Conservation (phyloP, 2,329 filamentous ascomycete genomes). For the Diplocarpon mali region DNA sequence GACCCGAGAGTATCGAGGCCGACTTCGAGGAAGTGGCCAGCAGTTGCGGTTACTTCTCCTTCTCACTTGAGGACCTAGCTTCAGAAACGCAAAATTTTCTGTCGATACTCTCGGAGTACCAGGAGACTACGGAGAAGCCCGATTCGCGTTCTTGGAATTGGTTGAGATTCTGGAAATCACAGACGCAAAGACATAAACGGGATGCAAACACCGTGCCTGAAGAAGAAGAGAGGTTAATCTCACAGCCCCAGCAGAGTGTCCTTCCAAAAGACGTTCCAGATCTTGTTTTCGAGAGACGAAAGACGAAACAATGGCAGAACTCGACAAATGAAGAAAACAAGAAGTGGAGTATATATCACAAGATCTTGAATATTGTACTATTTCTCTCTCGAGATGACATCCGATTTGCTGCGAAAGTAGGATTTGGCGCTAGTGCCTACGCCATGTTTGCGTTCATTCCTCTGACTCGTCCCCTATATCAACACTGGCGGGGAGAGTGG, state of each 20-base stretch:
- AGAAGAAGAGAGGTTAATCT: slow-evolving; percentile 21
- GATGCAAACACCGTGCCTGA: slow-evolving; percentile 17
- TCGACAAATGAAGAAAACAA: slow-evolving; percentile 3
- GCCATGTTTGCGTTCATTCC: slow-evolving; percentile 81
- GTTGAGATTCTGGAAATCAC: slow-evolving; percentile 64
- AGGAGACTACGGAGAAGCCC: slow-evolving; percentile 53
- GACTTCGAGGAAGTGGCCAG: slow-evolving; percentile 96
- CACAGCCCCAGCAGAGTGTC: slow-evolving; percentile 11
- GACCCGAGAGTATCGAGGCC: slow-evolving; percentile 67
- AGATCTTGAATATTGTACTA: slow-evolving; percentile 42
- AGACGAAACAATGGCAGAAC: slow-evolving; percentile 7
- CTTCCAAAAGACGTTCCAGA: slow-evolving; percentile 21
- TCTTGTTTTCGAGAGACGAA: slow-evolving; percentile 14
- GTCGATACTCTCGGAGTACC: slow-evolving; percentile 74
- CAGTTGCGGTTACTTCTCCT: slow-evolving; percentile 95
- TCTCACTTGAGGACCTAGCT: slow-evolving; percentile 80
- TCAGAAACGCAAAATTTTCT: slow-evolving; percentile 80
- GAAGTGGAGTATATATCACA: slow-evolving; percentile 25
- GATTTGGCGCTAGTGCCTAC: slow-evolving; percentile 78
- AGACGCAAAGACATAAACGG: slow-evolving; percentile 1
- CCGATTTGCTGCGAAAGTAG: slow-evolving; percentile 83
- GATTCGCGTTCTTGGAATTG: slow-evolving; percentile 67
- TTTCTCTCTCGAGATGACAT: slow-evolving; percentile 53
- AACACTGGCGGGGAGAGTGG: slow-evolving; percentile 76
- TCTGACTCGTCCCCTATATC: slow-evolving; percentile 66